A percentile compares a stretch with the other conserved stretches of the same genome.
Conservation (phyloP, 768 basidiomycete species). For the Suillus alpinus region DNA sequence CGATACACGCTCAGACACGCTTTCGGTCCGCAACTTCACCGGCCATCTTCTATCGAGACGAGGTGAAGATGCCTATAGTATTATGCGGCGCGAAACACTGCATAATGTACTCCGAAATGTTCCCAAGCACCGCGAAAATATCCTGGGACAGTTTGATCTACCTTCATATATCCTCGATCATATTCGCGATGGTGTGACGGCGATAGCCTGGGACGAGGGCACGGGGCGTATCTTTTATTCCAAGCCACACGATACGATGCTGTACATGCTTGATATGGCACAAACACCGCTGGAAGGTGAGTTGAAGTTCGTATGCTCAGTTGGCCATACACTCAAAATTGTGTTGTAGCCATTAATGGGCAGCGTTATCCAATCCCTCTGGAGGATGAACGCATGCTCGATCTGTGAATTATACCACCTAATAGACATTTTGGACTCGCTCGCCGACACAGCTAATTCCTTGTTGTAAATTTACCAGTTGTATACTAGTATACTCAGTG, state of each 20-base stretch:
- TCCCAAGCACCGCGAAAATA: conserved; percentile 14
- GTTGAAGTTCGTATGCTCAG: conserved; percentile 8
- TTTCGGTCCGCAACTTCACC: conserved; percentile 29
- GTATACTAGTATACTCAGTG: not conserved
- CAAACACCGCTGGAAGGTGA: conserved; percentile 32
- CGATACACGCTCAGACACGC: conserved; percentile 23
- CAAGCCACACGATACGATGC: conserved; percentile 34
- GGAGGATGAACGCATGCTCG: conserved; percentile 30
- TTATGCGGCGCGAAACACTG: conserved; percentile 17
- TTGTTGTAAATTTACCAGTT: not conserved
- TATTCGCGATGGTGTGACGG: conserved; percentile 34
- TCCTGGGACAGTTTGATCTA: conserved; percentile 26
- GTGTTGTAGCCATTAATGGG: conserved; percentile 31
- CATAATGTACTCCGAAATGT: conserved; percentile 21
- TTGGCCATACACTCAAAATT: conserved; percentile 22
- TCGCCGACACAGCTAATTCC: not conserved
- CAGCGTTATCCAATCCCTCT: conserved; percentile 30
- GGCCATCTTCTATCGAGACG: conserved; percentile 37
- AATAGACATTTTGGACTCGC: not conserved
- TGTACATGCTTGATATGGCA: conserved; percentile 52
- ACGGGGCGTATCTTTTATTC: conserved; percentile 59
- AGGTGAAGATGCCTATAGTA: conserved; percentile 22
- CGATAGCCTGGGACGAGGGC: conserved; percentile 65
- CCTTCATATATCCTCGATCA: conserved; percentile 16
- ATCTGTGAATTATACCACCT: conserved; percentile 17